Conservation (phyloP, 768 basidiomycete genomes). For the Imleria badia region DNA sequence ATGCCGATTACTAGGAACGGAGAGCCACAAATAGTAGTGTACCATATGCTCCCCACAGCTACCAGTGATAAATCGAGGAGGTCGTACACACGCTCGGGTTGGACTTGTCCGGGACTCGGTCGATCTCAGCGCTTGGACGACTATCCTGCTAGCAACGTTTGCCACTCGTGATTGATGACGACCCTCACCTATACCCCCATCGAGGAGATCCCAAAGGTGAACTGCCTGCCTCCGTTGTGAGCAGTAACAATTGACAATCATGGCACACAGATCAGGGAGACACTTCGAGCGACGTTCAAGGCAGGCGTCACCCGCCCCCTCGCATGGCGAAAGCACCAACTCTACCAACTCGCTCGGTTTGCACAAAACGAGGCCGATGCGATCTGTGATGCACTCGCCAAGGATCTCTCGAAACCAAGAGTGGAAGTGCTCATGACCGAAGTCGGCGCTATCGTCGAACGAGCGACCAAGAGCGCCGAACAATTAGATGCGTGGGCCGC, state of each 20-base stretch:
- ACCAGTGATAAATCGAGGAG: neutral
- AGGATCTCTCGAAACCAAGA: conserved; percentile 52
- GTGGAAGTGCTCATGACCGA: conserved; percentile 41
- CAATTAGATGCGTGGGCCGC: conserved; percentile 60
- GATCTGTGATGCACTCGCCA: conserved; percentile 42
- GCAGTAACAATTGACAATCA: neutral
- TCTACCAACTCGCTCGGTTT: conserved; percentile 60
- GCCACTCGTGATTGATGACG: conserved; percentile 8
- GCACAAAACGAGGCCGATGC: conserved; percentile 59
- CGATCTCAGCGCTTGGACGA: no score
- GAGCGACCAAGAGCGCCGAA: conserved; percentile 43
- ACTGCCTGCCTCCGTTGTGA: neutral
- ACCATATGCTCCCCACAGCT: no score
- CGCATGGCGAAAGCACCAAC: conserved; percentile 62
- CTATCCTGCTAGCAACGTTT: no score
- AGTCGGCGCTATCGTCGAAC: conserved; percentile 41
- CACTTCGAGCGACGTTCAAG: conserved; percentile 49
- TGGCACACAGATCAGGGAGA: conserved; percentile 32
- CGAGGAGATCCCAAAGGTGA: conserved; percentile 28
- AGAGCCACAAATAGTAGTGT: no score
- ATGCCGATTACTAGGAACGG: no score
- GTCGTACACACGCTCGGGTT: no score
- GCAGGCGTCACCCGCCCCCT: conserved; percentile 50
- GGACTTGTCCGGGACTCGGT: no score
- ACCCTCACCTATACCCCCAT: conserved; percentile 15